Evolutionary conservation across 352 stramenopile genomes (phyloP).

Genomic region (Globisporangium lucens): DNA sequence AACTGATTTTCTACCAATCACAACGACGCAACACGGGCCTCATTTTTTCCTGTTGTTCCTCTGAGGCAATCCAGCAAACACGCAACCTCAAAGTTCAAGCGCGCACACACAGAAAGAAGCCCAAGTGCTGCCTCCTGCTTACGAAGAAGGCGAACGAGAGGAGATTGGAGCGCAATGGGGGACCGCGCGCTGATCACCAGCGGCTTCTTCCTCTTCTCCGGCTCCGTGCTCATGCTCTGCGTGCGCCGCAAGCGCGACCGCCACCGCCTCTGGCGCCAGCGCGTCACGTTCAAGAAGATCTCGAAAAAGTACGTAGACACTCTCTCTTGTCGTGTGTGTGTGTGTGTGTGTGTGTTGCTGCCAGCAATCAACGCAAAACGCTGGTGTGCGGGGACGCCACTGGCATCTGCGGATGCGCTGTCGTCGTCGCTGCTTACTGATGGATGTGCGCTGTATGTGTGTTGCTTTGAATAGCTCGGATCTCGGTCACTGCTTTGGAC

Average conservation of each 20-base stretch:
- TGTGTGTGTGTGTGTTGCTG: not conserved
- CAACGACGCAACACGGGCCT: not conserved
- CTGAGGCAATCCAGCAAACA: not conserved
- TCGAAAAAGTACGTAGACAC: conserved; percentile 58
- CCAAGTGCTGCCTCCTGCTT: not conserved
- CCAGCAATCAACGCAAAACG: no score
- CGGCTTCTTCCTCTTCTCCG: conserved; percentile 76
- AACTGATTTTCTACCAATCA: not conserved
- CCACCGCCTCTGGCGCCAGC: conserved; percentile 63
- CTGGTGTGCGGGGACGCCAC: not conserved
- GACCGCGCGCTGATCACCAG: conserved; percentile 43
- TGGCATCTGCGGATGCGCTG: not conserved
- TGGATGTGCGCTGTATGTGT: not conserved
- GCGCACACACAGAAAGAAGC: not conserved
- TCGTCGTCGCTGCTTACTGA: not conserved
- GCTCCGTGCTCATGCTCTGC: conserved; percentile 59
- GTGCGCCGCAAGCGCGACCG: conserved; percentile 64
- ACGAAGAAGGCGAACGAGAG: not conserved
- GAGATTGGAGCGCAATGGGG: conserved; percentile 5
- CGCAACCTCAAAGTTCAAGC: conserved; percentile 1
- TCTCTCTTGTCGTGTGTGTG: not conserved
- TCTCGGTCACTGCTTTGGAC: conserved; percentile 76
- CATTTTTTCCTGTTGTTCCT: not conserved
- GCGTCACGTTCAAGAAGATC: conserved; percentile 84
- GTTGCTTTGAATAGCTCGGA: conserved; percentile 51